Evolutionary conservation across 169 alveolate species (phyloP).

Genomic region (Eimeria praecox): DNA sequence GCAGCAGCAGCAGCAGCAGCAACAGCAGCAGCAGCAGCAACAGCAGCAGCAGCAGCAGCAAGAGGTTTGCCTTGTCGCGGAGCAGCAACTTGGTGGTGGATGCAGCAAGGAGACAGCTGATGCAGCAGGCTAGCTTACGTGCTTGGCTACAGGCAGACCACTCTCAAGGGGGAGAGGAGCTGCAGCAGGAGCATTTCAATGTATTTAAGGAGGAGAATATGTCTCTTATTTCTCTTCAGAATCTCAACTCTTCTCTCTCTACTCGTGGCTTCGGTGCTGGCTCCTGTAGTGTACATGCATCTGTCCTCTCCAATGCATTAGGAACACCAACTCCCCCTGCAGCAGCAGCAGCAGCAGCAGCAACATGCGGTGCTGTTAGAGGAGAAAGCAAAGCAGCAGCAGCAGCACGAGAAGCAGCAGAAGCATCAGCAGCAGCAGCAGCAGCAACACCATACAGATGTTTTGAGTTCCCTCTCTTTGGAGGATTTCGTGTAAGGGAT

Average conservation of each 20-base stretch:
- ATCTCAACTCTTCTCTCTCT: neutral
- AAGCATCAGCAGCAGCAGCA: neutral
- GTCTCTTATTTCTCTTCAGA: neutral
- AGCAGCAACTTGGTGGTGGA: neutral
- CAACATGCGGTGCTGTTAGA: neutral
- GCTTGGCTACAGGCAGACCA: neutral
- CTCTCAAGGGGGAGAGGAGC: neutral
- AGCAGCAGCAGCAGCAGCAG: slow-evolving; percentile 17
- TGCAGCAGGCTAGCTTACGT: neutral
- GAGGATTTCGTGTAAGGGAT: slow-evolving; percentile 83
- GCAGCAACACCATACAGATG: neutral
- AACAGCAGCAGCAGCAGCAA: neutral
- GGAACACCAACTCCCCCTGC: neutral
- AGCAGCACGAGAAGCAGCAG: neutral
- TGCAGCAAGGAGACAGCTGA: slow-evolving; percentile 29
- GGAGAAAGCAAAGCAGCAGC: neutral
- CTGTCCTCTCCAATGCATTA: neutral
- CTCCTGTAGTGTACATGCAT: slow-evolving; percentile 15
- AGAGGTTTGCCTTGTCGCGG: neutral
- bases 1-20: slow-evolving; percentile 21
- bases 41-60: slow-evolving; percentile 7
- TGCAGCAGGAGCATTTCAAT: neutral
- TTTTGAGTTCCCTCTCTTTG: slow-evolving; percentile 79
- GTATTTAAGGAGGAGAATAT: neutral
- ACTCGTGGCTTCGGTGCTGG: slow-evolving; percentile 54